These are phyloP conservation scores for Hypoxylon rickii DNA, from an alignment of 495 filamentous ascomycete species.

Conservation along the genomic window DNA sequence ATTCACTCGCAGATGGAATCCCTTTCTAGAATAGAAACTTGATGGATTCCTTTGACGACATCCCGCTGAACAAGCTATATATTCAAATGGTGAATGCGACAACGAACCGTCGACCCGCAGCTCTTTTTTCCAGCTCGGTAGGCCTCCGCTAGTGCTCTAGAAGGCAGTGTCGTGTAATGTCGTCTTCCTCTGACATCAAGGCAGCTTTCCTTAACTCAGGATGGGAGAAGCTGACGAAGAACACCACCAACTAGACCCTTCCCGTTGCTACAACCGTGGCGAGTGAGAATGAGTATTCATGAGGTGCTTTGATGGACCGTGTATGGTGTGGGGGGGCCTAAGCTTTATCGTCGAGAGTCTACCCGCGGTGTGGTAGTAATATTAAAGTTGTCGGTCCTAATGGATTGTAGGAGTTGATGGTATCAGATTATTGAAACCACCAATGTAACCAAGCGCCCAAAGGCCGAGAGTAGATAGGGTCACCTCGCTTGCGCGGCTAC, in stretches of 20 bases:
- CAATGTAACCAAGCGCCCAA: constrained; percentile 11
- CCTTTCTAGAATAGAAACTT: too few relatives aligned
- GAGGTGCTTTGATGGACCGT: constrained; percentile 1
- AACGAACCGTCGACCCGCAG: too few relatives aligned
- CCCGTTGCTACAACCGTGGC: neutral
- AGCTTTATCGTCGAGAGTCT: constrained; percentile 28
- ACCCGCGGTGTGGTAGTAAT: constrained; percentile 6
- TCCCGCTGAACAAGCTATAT: too few relatives aligned
- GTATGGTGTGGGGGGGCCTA: constrained; percentile 17
- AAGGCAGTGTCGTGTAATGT: too few relatives aligned
- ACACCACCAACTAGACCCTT: neutral
- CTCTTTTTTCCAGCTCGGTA: neutral
- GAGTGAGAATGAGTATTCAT: constrained; percentile 1
- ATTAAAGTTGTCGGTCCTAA: constrained; percentile 26
- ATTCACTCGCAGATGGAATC: neutral
- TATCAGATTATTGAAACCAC: constrained; percentile 22
- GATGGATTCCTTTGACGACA: too few relatives aligned
- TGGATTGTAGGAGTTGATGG: constrained; percentile 19
- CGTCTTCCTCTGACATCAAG: neutral
- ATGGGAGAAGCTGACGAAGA: constrained; percentile 1
- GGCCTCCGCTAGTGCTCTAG: too few relatives aligned
- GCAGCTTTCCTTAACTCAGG: neutral
- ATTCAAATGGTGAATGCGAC: too few relatives aligned
- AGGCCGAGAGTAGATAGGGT: neutral
- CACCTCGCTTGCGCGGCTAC: constrained; percentile 13